A percentile compares a stretch with the other conserved stretches of the same genome.
These are phyloP conservation scores for Austroboletus olivaceoglutinosus DNA, from an alignment of 1,284 basidiomycete species.

Conservation along the genomic window DNA sequence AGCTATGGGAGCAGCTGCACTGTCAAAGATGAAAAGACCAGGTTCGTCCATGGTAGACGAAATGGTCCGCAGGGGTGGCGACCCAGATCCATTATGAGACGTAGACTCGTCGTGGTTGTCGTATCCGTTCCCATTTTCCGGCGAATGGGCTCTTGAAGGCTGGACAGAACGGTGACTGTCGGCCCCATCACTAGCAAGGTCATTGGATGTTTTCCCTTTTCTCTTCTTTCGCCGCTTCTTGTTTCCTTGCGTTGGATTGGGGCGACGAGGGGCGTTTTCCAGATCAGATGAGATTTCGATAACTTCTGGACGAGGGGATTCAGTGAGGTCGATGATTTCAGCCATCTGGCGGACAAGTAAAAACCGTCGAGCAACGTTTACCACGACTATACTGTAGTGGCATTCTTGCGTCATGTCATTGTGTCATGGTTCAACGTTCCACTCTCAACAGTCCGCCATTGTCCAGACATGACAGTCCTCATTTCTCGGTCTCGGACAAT, in stretches of 20 bases:
- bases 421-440: too few relatives aligned
- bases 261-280: constrained; percentile 4
- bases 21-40: constrained; percentile 56
- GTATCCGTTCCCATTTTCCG: constrained; percentile 2
- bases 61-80: not conserved
- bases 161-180: constrained; percentile 5
- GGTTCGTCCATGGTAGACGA: constrained; percentile 15
- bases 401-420: too few relatives aligned
- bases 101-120: not conserved
- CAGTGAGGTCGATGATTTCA: constrained; percentile 33
- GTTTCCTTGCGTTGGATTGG: constrained; percentile 8
- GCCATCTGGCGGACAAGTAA: constrained; percentile 18
- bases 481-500: too few relatives aligned
- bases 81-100: constrained; percentile 5
- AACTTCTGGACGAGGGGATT: constrained; percentile 26
- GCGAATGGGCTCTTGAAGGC: constrained; percentile 23
- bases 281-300: constrained; percentile 32
- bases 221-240: constrained; percentile 19
- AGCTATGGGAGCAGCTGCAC: constrained; percentile 36
- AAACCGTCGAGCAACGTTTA: not conserved
- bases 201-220: constrained; percentile 17
- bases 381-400: not conserved
- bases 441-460: too few relatives aligned
- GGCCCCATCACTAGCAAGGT: constrained; percentile 5
- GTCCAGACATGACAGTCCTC: too few relatives aligned